Conservation (phyloP, 345 rosid genomes). For the Aquilaria sinensis region DNA sequence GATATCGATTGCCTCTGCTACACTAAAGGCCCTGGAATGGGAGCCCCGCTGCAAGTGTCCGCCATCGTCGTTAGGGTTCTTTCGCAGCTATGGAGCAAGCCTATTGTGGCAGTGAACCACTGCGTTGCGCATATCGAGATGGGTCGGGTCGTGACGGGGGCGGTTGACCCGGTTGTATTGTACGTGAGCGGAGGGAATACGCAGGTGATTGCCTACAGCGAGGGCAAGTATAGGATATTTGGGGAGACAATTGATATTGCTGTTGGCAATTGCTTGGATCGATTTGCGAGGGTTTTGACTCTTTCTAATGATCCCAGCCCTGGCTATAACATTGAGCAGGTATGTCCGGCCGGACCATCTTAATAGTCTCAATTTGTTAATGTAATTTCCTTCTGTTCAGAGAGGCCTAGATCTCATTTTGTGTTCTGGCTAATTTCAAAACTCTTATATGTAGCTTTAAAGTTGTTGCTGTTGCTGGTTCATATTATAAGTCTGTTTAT, state of each 20-base stretch:
- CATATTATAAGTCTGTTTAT: not conserved
- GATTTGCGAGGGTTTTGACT: conserved; percentile 84
- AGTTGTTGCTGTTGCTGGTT: conserved; percentile 3
- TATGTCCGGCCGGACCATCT: conserved; percentile 5
- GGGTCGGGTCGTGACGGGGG: conserved; percentile 94
- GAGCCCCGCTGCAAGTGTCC: conserved; percentile 82
- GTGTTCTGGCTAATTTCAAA: too few relatives aligned
- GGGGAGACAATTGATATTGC: conserved; percentile 99
- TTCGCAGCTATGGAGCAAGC: conserved; percentile 90
- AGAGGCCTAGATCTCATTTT: too few relatives aligned
- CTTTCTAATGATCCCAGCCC: conserved; percentile 99
- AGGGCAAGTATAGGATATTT: conserved; percentile 83
- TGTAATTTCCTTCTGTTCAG: not conserved
- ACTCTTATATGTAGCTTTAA: not conserved
- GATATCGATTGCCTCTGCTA: conserved; percentile 90
- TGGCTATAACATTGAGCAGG: conserved; percentile 99
- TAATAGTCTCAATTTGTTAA: not conserved
- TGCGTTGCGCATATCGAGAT: conserved; percentile 99
- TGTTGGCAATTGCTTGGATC: conserved; percentile 95
- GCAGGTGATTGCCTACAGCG: conserved; percentile 96
- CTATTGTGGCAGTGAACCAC: conserved; percentile 82
- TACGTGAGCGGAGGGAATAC: conserved; percentile 99
- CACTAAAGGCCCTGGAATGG: conserved; percentile 98
- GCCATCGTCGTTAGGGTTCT: conserved; percentile 73
- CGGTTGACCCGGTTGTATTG: conserved; percentile 86